Conservation (phyloP, 2,329 filamentous ascomycete genomes). For the Chrysoporthe cubensis region DNA sequence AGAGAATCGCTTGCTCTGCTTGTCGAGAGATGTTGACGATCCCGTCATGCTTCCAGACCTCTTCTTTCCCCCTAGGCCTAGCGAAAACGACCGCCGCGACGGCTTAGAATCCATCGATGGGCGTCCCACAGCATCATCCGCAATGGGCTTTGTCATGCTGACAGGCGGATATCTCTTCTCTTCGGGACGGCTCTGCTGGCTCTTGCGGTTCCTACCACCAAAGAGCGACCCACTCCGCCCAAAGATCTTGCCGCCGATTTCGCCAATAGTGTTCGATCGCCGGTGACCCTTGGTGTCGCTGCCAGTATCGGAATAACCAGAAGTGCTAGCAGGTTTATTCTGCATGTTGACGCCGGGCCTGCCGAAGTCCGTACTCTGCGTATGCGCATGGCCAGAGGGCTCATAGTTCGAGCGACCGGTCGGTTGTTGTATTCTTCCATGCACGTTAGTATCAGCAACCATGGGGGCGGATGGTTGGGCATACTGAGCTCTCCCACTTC, state of each 20-base stretch:
- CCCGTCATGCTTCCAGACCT: constrained; percentile 67
- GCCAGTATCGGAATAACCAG: constrained; percentile 60
- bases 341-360: constrained; percentile 64
- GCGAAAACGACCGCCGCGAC: constrained; percentile 71
- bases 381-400: constrained; percentile 47
- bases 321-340: constrained; percentile 61
- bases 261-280: constrained; percentile 76
- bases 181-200: constrained; percentile 51
- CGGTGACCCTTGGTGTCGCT: constrained; percentile 62
- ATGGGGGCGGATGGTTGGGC: constrained; percentile 86
- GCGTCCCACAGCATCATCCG: constrained; percentile 56
- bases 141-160: constrained; percentile 79
- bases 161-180: constrained; percentile 84
- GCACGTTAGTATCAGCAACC: constrained; percentile 84
- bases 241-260: constrained; percentile 81
- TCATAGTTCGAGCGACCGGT: constrained; percentile 68
- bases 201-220: constrained; percentile 62
- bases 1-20: constrained; percentile 68
- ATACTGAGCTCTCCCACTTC: constrained; percentile 69
- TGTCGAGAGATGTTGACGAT: constrained; percentile 61
- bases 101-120: constrained; percentile 71
- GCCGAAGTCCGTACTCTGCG: constrained; percentile 55
- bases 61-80: constrained; percentile 71
- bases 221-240: constrained; percentile 83
- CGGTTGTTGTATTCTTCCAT: constrained; percentile 88